Percentiles rank a stretch among this genome's conserved stretches.
Evolutionary conservation across 305 asterid species (phyloP).

Genomic region (Solanum chacoense): DNA sequence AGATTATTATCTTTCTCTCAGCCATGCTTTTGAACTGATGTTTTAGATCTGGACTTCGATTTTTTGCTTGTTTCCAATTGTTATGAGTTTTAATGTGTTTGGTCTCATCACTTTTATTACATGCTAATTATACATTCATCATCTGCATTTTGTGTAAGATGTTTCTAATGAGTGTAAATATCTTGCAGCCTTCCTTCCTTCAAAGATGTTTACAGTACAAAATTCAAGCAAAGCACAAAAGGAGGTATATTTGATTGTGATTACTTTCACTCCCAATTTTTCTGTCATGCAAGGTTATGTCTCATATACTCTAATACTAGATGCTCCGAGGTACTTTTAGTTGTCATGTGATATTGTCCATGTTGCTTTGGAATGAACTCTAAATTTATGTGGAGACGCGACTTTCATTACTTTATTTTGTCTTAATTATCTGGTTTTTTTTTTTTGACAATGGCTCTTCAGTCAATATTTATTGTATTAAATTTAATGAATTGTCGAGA

Average conservation of each 20-base stretch:
- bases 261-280: neutral
- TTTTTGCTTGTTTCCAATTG: neutral
- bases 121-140: neutral
- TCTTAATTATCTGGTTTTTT: neutral
- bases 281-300: neutral
- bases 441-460: neutral
- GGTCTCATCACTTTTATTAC: neutral
- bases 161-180: constrained; percentile 24
- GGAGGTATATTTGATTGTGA: constrained; percentile 30
- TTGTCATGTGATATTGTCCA: neutral
- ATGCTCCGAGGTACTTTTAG: neutral
- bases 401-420: neutral
- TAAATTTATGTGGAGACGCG: neutral
- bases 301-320: neutral
- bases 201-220: constrained; percentile 81
- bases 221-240: constrained; percentile 78
- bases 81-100: neutral
- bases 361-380: neutral
- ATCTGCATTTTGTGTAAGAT: neutral
- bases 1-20: neutral
- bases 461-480: neutral
- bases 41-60: neutral
- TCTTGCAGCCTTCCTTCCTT: constrained; percentile 79
- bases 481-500: neutral
- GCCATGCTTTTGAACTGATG: neutral